phyloP scores from a whole-genome alignment of 2,329 filamentous ascomycete genomes.

The Rhinocladiella mackenziei region DNA sequence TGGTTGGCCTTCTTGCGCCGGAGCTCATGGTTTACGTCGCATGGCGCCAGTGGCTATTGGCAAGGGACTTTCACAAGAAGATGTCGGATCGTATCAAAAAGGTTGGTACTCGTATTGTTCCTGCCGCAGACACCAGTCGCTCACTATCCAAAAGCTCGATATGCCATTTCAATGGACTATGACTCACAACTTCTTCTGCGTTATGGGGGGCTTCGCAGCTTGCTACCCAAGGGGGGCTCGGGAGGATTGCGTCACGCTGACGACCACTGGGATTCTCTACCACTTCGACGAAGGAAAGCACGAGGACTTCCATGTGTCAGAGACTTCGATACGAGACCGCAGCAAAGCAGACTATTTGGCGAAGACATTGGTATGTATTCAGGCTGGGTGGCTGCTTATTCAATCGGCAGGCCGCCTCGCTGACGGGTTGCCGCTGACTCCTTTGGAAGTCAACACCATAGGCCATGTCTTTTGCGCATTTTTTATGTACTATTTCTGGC shows the following conservation, averaged over 20 bases:
- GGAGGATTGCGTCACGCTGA: too few species aligned
- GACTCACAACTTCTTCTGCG: background rate
- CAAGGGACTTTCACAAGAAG: background rate
- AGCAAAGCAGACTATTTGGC: slow-evolving; percentile 19
- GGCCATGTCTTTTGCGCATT: slow-evolving; percentile 16
- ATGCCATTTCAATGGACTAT: too few species aligned
- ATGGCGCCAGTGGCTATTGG: background rate
- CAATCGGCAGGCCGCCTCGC: slow-evolving; percentile 6
- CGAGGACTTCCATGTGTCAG: too few species aligned
- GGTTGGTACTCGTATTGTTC: too few species aligned
- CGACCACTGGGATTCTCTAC: too few species aligned
- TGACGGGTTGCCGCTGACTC: slow-evolving; percentile 6
- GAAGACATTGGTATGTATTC: slow-evolving; percentile 11
- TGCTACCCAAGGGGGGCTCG: background rate
- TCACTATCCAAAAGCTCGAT: too few species aligned
- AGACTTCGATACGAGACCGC: too few species aligned
- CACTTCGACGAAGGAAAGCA: too few species aligned
- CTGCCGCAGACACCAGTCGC: too few species aligned
- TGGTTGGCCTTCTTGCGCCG: background rate
- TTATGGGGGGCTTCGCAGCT: background rate
- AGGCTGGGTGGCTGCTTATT: slow-evolving; percentile 6
- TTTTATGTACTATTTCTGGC: slow-evolving; percentile 14
- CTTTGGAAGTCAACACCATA: slow-evolving; percentile 13
- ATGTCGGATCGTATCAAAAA: too few species aligned
- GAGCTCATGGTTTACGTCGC: background rate